Evolutionary conservation across 192 early-diverging fungal species (phyloP).

Genomic region (Polychytrium aggregatum): DNA sequence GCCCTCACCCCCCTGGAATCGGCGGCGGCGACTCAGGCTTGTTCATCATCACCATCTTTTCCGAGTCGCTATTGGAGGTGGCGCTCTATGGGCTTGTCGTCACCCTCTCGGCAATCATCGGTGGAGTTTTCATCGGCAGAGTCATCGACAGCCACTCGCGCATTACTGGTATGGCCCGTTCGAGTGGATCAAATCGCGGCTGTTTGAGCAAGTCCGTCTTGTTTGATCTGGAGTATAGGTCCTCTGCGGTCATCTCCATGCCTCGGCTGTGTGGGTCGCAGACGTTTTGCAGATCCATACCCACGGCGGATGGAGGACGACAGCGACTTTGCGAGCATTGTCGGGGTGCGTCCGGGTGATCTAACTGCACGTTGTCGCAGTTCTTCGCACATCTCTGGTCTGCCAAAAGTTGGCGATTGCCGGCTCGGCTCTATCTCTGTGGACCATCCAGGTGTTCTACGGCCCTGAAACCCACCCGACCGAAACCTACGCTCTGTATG

Average conservation of each 20-base stretch:
- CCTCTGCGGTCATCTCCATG: too few relatives aligned
- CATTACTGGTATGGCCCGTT: too few relatives aligned
- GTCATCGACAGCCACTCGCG: conserved; percentile 3
- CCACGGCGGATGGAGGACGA: too few relatives aligned
- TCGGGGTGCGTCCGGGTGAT: too few relatives aligned
- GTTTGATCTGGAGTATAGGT: too few relatives aligned
- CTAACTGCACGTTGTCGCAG: too few relatives aligned
- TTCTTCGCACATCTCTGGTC: conserved; percentile 13
- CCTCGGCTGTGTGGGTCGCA: too few relatives aligned
- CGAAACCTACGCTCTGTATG: conserved; percentile 8
- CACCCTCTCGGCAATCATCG: conserved; percentile 18
- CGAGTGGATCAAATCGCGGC: too few relatives aligned
- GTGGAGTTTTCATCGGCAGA: conserved; percentile 14
- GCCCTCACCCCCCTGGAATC: too few relatives aligned
- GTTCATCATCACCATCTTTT: conserved; percentile 23
- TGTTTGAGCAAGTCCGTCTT: too few relatives aligned
- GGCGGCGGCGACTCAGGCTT: conserved; percentile 6
- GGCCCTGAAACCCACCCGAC: background rate
- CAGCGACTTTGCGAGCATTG: too few relatives aligned
- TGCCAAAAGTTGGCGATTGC: conserved; percentile 25
- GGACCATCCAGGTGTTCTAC: conserved; percentile 5
- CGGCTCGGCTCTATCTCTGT: conserved; percentile 18
- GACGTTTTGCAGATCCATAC: too few relatives aligned
- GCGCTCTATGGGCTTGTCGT: conserved; percentile 21
- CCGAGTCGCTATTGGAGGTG: conserved; percentile 18